Conservation (phyloP, 78 protist genomes). For the Dictyostelium capitatum region DNA sequence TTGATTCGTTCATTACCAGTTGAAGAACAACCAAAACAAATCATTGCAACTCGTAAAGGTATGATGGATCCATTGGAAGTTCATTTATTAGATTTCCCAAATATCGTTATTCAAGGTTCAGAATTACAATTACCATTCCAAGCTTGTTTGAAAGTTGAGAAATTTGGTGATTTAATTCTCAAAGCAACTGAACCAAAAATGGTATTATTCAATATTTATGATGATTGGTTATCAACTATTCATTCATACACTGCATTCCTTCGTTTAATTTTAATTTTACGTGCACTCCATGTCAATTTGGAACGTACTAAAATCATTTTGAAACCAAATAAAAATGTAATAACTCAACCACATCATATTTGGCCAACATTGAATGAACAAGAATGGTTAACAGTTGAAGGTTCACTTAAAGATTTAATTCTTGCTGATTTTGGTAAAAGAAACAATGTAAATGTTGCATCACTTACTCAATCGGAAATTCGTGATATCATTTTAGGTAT, state of each 20-base stretch:
- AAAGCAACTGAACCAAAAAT: conserved; percentile 99
- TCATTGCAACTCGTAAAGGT: conserved; percentile 99
- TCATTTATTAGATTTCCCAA: conserved; percentile 95
- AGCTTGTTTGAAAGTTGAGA: conserved; percentile 97
- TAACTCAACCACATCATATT: conserved; percentile 98
- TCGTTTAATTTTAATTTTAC: conserved; percentile 98
- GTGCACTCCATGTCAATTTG: conserved; percentile 97
- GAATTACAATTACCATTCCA: conserved; percentile 99
- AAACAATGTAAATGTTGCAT: conserved; percentile 97
- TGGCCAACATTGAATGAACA: conserved; percentile 99
- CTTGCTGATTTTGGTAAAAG: conserved; percentile 99
- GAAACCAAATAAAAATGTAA: conserved; percentile 93
- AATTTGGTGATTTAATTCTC: conserved; percentile 98
- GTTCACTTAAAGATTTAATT: conserved; percentile 97
- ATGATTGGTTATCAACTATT: conserved; percentile 99
- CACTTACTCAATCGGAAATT: conserved; percentile 99
- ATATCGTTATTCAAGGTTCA: conserved; percentile 99
- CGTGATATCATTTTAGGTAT: conserved; percentile 99
- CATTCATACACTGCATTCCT: conserved; percentile 98
- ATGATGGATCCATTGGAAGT: conserved; percentile 99
- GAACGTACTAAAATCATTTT: conserved; percentile 97
- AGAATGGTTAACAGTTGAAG: conserved; percentile 99
- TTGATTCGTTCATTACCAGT: conserved; percentile 98
- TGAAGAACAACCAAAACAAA: conserved; percentile 99
- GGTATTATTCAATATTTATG: conserved; percentile 98